phyloP scores from a whole-genome alignment of 2,329 filamentous ascomycete genomes.

The Exserohilum turcica region DNA sequence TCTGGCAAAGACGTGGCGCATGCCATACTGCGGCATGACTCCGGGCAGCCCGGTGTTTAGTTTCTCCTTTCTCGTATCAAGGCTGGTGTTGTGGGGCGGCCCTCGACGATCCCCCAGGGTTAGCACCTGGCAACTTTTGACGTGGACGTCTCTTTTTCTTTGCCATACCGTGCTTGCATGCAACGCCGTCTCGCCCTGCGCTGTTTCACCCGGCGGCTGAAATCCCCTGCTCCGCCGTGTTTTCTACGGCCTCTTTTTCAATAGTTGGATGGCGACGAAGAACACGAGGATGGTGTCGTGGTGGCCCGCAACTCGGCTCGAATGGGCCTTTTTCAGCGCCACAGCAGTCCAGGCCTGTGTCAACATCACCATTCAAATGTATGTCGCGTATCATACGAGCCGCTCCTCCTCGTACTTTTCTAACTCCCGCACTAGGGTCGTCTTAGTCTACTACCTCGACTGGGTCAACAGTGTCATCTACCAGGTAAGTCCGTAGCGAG shows the following conservation, averaged over 20 bases:
- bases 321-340: slow-evolving; percentile 23
- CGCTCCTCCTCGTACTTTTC: neutral
- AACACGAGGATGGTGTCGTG: slow-evolving; percentile 1
- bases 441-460: slow-evolving; percentile 21
- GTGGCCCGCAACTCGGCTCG: slow-evolving; percentile 11
- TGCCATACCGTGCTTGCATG: too few species aligned
- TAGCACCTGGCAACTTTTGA: too few species aligned
- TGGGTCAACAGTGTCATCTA: slow-evolving; percentile 28
- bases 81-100: too few species aligned
- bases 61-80: too few species aligned
- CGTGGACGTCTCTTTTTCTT: too few species aligned
- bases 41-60: too few species aligned
- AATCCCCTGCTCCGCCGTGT: neutral
- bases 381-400: neutral
- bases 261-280: neutral
- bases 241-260: neutral
- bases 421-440: slow-evolving; percentile 3
- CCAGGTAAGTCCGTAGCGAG: neutral
- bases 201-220: too few species aligned
- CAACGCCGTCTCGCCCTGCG: too few species aligned
- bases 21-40: too few species aligned
- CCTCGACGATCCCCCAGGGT: too few species aligned
- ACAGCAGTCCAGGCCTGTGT: slow-evolving; percentile 19
- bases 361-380: slow-evolving; percentile 23
- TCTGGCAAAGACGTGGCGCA: too few species aligned